Base-by-base conservation (phyloP, 371 early-diverging fungal genomes). In the Thermomucor indicae-seudaticae region DNA sequence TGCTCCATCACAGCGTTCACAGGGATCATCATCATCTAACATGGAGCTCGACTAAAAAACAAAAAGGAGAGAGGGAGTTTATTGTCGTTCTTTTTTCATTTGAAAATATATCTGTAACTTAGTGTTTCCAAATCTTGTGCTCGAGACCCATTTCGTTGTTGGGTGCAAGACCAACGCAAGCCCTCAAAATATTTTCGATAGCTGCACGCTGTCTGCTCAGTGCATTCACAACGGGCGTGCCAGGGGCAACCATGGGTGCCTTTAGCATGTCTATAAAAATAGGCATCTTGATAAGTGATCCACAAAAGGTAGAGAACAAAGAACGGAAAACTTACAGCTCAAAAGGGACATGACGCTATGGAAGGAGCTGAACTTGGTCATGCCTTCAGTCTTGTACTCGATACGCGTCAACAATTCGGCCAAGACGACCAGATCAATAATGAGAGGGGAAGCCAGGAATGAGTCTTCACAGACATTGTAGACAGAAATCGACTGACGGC, bases 381-480 rank as follows among this genome's bases (percentile, higher is more conserved):
- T 85, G 1, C 63, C 81, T 20, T 62, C 79, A 8, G 80, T 80
- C 72, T 76, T 73, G 87, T 91, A 97, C 61, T 84, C 56, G 57
- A 97, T 88, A 67, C 97, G 95, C 49, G 95, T 92, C 88, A 96
- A 88, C 56, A 97, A 79, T 79, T 97, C 98, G 55, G 92, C 86
- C 70, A 96, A 73, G 58, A 96, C 84, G 55, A 86, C 85, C 58
- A 97, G 72, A 64, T 97, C 98, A 65, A 97, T 81, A 70, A 97
- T 97, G 41, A 97, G 78, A 27, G 98, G 98, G 31, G 92, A 89
- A 37, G 98, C 98, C 52, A 97, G 80, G 52, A 97, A 86, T 25
- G 96, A 95, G 66, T 97, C 98, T 73, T 97, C 98, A 73, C 98
- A 97, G 41, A 94, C 89, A 73, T 96, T 97, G 84, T 94, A 95